These are phyloP conservation scores for Pezicula rhizophila DNA, from an alignment of 2,329 filamentous ascomycete genomes.

Conservation along the genomic window DNA sequence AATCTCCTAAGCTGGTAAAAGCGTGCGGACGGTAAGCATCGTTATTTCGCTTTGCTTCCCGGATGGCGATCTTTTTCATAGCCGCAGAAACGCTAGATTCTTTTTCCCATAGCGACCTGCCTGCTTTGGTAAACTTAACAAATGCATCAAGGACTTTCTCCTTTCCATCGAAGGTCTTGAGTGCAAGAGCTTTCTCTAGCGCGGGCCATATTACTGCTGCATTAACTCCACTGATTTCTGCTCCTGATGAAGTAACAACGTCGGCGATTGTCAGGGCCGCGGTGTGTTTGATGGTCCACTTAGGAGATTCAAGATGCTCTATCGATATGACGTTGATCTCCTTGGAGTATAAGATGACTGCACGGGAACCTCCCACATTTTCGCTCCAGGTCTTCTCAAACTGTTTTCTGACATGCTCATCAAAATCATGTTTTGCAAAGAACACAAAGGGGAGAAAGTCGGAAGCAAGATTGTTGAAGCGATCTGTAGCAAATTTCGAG, in stretches of 20 bases:
- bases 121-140: constrained; percentile 67
- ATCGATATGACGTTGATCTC: constrained; percentile 72
- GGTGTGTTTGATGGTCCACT: constrained; percentile 88
- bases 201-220: constrained; percentile 71
- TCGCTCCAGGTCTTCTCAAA: constrained; percentile 85
- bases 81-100: constrained; percentile 50
- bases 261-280: constrained; percentile 76
- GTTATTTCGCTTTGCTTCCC: constrained; percentile 91
- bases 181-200: constrained; percentile 71
- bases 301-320: constrained; percentile 66
- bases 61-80: constrained; percentile 73
- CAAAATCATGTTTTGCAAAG: constrained; percentile 77
- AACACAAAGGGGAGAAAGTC: constrained; percentile 82
- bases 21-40: constrained; percentile 74
- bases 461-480: constrained; percentile 71
- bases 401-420: constrained; percentile 72
- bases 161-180: constrained; percentile 93
- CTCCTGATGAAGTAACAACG: constrained; percentile 60
- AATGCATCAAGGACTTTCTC: constrained; percentile 77
- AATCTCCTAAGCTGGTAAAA: constrained; percentile 64
- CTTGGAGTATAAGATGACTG: constrained; percentile 74
- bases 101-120: constrained; percentile 49
- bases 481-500: constrained; percentile 81
- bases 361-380: constrained; percentile 78
- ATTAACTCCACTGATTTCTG: constrained; percentile 53